These are phyloP conservation scores for Thelonectria blattea DNA, from an alignment of 2,329 filamentous ascomycete species.

Conservation along the genomic window DNA sequence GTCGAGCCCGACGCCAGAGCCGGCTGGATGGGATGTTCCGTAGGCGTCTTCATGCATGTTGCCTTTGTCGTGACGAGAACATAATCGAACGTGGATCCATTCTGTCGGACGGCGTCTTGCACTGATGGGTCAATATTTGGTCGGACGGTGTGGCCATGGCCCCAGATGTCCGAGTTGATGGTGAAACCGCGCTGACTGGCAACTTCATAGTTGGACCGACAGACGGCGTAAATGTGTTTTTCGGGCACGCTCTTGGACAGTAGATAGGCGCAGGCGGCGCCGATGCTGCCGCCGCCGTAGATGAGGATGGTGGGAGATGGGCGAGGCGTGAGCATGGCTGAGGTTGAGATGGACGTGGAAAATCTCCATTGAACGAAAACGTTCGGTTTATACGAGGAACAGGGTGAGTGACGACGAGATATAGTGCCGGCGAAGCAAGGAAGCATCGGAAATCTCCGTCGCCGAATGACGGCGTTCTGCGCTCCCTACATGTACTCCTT, in stretches of 20 bases:
- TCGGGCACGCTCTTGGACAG: neutral
- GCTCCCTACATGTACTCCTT: neutral
- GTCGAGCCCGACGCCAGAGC: neutral
- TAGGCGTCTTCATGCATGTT: neutral
- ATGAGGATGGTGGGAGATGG: neutral
- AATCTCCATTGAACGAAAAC: no score
- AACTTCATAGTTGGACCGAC: constrained; percentile 2
- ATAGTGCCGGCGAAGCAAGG: no score
- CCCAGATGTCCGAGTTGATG: constrained; percentile 4
- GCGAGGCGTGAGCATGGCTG: neutral
- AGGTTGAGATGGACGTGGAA: no score
- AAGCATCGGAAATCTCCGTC: no score
- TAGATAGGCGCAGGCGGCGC: neutral
- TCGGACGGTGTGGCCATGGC: neutral
- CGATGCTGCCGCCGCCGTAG: constrained; percentile 4
- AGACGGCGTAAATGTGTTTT: constrained; percentile 1
- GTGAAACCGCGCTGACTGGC: neutral
- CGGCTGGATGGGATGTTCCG: neutral
- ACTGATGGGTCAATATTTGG: neutral
- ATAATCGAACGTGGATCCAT: neutral
- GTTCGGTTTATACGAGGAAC: no score
- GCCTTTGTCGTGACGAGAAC: constrained; percentile 3
- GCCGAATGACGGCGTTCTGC: neutral
- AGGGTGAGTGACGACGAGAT: no score
- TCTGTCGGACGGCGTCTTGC: neutral